A percentile compares a stretch with the other conserved stretches of the same genome.
Evolutionary conservation across 108 stramenopile genomes (phyloP).

Genomic region (Tribonema minus): DNA sequence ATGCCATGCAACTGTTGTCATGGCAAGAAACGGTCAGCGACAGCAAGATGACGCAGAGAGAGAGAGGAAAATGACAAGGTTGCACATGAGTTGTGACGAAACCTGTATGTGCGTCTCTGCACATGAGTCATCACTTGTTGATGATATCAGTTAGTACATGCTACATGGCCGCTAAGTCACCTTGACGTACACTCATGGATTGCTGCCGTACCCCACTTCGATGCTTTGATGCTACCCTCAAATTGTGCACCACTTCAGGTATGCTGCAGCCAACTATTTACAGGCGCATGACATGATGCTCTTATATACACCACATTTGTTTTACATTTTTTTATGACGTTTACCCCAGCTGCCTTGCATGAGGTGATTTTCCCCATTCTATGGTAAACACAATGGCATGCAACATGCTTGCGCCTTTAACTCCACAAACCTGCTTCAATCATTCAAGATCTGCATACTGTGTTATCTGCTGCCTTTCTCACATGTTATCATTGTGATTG

Average conservation of each 20-base stretch:
- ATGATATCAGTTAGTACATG: neutral
- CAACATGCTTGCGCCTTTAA: neutral
- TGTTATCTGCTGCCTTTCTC: neutral
- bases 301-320: no score
- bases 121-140: neutral
- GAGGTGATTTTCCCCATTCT: neutral
- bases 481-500: neutral
- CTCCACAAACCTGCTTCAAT: neutral
- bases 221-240: no score
- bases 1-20: neutral
- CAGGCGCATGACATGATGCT: no score
- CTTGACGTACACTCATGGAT: no score
- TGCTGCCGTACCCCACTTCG: no score
- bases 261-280: no score
- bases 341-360: neutral
- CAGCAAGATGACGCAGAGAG: no score
- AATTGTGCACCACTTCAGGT: no score
- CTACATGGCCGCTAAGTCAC: neutral
- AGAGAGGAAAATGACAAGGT: neutral
- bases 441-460: neutral
- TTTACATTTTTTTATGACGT: no score
- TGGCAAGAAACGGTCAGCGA: neutral
- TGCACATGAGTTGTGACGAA: neutral
- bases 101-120: neutral
- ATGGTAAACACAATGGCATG: neutral